Conservation (phyloP, 2,329 filamentous ascomycete genomes). For the Ilyonectria sp. region DNA sequence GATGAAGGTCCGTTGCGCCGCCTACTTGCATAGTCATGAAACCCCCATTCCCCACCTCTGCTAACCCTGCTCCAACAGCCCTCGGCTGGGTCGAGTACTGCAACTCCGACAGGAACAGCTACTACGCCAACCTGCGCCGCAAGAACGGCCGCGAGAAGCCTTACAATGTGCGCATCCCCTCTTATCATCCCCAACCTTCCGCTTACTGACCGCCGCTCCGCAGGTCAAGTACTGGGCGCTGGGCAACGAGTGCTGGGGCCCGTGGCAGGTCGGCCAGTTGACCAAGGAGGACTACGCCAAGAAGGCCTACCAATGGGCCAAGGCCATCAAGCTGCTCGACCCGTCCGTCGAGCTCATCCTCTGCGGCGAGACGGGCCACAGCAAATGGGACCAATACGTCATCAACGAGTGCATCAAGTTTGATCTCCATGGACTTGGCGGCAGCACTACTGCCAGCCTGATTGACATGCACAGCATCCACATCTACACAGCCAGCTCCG, state of each 20-base stretch:
- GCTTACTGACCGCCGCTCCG: conserved; percentile 9
- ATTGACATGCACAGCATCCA: conserved; percentile 89
- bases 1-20: conserved; percentile 50
- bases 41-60: neutral
- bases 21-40: neutral
- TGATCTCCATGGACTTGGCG: conserved; percentile 52
- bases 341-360: conserved; percentile 79
- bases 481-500: conserved; percentile 77
- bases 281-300: conserved; percentile 79
- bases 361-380: conserved; percentile 79
- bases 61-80: conserved; percentile 53
- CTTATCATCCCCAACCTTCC: neutral
- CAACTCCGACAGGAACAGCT: conserved; percentile 82
- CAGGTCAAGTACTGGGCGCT: conserved; percentile 87
- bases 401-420: conserved; percentile 75
- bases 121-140: conserved; percentile 86
- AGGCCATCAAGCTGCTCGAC: conserved; percentile 80
- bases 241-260: conserved; percentile 81
- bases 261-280: conserved; percentile 78
- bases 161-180: conserved; percentile 67
- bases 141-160: conserved; percentile 83
- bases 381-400: conserved; percentile 81
- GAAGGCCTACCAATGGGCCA: conserved; percentile 80
- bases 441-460: conserved; percentile 57
- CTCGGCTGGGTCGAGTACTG: conserved; percentile 90